A percentile compares a stretch with the other conserved stretches of the same genome.
Evolutionary conservation across 2,329 filamentous ascomycete genomes (phyloP).

Genomic region (Aspergillus fumigatus): DNA sequence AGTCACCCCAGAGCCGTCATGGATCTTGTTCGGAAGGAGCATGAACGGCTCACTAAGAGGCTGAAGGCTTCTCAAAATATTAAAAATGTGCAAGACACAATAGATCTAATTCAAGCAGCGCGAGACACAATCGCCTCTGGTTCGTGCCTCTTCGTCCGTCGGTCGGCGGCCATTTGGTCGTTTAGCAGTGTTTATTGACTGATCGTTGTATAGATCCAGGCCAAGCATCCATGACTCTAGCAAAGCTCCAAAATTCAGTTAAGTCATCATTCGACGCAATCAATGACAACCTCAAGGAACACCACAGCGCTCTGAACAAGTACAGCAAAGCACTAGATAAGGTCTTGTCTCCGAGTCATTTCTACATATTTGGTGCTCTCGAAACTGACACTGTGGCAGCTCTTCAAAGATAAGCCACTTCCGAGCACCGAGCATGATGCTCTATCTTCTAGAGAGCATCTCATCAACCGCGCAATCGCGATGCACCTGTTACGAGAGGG

Average conservation of each 20-base stretch:
- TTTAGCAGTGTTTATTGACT: slow-evolving; percentile 8
- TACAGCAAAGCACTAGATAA: slow-evolving; percentile 84
- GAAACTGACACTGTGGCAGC: slow-evolving; percentile 34
- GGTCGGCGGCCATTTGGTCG: slow-evolving; percentile 5
- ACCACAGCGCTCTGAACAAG: slow-evolving; percentile 74
- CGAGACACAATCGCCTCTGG: slow-evolving; percentile 69
- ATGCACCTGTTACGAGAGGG: slow-evolving; percentile 96
- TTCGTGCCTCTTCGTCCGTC: slow-evolving; percentile 34
- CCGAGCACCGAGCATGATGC: slow-evolving; percentile 77
- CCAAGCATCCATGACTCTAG: slow-evolving; percentile 67
- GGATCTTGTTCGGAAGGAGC: slow-evolving; percentile 67
- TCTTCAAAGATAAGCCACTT: slow-evolving; percentile 64
- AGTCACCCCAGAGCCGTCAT: slow-evolving; percentile 35
- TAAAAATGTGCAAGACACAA: slow-evolving; percentile 75
- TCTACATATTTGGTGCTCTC: background rate
- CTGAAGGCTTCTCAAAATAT: slow-evolving; percentile 68
- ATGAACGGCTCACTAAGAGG: slow-evolving; percentile 65
- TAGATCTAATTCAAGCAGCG: slow-evolving; percentile 69
- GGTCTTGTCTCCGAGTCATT: slow-evolving; percentile 39
- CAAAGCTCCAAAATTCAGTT: slow-evolving; percentile 79
- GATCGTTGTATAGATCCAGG: slow-evolving; percentile 54
- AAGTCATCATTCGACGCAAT: slow-evolving; percentile 76
- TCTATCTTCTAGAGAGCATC: slow-evolving; percentile 65
- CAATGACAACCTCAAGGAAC: slow-evolving; percentile 74
- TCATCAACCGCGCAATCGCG: slow-evolving; percentile 89